Evolutionary conservation across 768 basidiomycete genomes (phyloP).

Genomic region (Mycena capillaripes): DNA sequence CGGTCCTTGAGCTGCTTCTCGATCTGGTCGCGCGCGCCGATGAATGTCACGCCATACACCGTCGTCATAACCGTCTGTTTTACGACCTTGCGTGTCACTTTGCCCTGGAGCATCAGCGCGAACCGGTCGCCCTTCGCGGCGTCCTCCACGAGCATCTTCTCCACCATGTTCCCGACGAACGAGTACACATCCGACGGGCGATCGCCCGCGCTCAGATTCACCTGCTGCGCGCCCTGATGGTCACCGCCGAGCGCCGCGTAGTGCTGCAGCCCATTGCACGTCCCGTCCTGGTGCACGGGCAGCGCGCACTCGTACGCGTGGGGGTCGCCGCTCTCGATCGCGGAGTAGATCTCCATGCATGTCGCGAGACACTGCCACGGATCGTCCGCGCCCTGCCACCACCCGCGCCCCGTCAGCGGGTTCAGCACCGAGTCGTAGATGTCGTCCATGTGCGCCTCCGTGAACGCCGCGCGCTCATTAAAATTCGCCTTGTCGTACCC

Average conservation of each 20-base stretch:
- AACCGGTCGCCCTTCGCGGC: conserved; percentile 61
- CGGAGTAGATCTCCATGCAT: conserved; percentile 89
- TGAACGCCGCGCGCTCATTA: conserved; percentile 89
- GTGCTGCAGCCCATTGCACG: conserved; percentile 98
- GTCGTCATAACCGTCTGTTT: conserved; percentile 99
- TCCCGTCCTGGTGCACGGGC: conserved; percentile 98
- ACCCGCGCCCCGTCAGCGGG: conserved; percentile 81
- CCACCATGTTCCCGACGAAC: conserved; percentile 89
- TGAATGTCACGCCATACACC: conserved; percentile 96
- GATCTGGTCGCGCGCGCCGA: conserved; percentile 96
- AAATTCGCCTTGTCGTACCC: conserved; percentile 97
- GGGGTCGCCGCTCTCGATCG: conserved; percentile 79
- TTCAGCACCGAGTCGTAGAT: conserved; percentile 87
- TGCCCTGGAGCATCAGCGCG: conserved; percentile 78
- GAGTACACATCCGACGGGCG: conserved; percentile 96
- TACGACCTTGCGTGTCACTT: conserved; percentile 93
- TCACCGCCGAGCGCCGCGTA: conserved; percentile 99
- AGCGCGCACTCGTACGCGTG: conserved; percentile 74
- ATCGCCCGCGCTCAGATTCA: conserved; percentile 89
- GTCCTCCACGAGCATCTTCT: conserved; percentile 73
- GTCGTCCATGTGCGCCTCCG: conserved; percentile 78
- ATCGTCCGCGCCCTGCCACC: conserved; percentile 95
- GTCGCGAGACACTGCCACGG: conserved; percentile 98
- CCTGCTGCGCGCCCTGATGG: conserved; percentile 87
- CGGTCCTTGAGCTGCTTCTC: conserved; percentile 88